A percentile compares a stretch with the other conserved stretches of the same genome.
These are phyloP conservation scores for Rheum nobile DNA, from an alignment of 148 eudicot genomes.

Conservation along the genomic window DNA sequence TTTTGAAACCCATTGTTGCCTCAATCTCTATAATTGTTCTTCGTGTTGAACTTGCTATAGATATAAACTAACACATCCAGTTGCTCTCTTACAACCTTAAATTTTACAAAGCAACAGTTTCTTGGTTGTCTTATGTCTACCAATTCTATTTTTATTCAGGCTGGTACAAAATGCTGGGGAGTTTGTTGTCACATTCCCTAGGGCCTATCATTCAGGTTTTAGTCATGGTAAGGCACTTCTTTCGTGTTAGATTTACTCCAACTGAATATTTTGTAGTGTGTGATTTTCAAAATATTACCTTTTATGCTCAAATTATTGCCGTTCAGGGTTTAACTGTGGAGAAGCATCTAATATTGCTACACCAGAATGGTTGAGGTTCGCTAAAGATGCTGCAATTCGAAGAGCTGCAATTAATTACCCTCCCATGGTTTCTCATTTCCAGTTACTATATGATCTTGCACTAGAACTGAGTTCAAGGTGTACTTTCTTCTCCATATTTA, in stretches of 20 bases:
- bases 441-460: slow-evolving; percentile 92
- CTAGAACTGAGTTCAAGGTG: slow-evolving; percentile 76
- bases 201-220: slow-evolving; percentile 98
- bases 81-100: background rate
- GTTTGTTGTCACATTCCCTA: slow-evolving; percentile 95
- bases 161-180: slow-evolving; percentile 98
- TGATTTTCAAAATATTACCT: background rate
- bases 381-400: slow-evolving; percentile 95
- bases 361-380: slow-evolving; percentile 90
- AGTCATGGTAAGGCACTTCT: slow-evolving; percentile 70
- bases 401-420: slow-evolving; percentile 90
- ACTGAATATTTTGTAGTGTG: no score
- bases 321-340: slow-evolving; percentile 71
- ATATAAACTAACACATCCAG: background rate
- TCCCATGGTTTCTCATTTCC: slow-evolving; percentile 97
- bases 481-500: slow-evolving; percentile 11
- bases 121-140: slow-evolving; percentile 3
- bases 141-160: slow-evolving; percentile 23
- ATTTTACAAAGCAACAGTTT: background rate
- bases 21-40: background rate
- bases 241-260: background rate
- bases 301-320: background rate
- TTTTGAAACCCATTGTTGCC: background rate
- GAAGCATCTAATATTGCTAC: slow-evolving; percentile 99
- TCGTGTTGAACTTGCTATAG: background rate